phyloP scores from a whole-genome alignment of 768 basidiomycete genomes.

The Serpula lacrymans region DNA sequence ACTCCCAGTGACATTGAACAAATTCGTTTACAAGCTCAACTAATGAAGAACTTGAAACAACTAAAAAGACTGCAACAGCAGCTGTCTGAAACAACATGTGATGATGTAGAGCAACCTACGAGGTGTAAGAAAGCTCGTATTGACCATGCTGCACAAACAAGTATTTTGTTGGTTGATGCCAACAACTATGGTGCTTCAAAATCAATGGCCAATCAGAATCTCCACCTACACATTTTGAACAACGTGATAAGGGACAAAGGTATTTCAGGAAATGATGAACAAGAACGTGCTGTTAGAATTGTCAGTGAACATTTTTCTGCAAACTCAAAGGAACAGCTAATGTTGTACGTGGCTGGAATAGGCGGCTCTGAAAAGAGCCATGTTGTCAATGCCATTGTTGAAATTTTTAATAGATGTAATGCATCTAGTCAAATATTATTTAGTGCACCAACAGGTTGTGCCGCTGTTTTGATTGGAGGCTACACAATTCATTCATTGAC shows the following conservation, averaged over 20 bases:
- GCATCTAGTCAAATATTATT: slow-evolving; percentile 10
- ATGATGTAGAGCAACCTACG: background rate
- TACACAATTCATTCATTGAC: slow-evolving; percentile 26
- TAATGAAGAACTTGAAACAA: too few relatives aligned
- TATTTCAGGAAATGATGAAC: slow-evolving; percentile 5
- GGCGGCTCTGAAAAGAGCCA: slow-evolving; percentile 30
- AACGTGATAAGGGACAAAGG: too few relatives aligned
- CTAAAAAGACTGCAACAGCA: too few relatives aligned
- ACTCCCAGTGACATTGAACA: too few relatives aligned
- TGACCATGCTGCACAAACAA: too few relatives aligned
- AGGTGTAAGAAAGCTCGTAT: too few relatives aligned
- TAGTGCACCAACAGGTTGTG: slow-evolving; percentile 27
- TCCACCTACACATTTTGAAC: too few relatives aligned
- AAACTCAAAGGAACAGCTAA: slow-evolving; percentile 12
- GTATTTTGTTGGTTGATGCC: too few relatives aligned
- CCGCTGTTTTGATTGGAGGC: slow-evolving; percentile 23
- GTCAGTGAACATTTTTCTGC: slow-evolving; percentile 11
- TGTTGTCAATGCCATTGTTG: slow-evolving; percentile 18
- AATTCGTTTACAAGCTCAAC: too few relatives aligned
- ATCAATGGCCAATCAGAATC: too few relatives aligned
- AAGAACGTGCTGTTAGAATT: slow-evolving; percentile 11
- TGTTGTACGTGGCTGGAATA: slow-evolving; percentile 25
- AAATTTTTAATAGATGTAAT: slow-evolving; percentile 10
- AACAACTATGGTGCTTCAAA: too few relatives aligned
- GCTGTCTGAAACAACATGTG: too few relatives aligned